Conservation (phyloP, 768 basidiomycete genomes). For the Leccinum subgranulosum region DNA sequence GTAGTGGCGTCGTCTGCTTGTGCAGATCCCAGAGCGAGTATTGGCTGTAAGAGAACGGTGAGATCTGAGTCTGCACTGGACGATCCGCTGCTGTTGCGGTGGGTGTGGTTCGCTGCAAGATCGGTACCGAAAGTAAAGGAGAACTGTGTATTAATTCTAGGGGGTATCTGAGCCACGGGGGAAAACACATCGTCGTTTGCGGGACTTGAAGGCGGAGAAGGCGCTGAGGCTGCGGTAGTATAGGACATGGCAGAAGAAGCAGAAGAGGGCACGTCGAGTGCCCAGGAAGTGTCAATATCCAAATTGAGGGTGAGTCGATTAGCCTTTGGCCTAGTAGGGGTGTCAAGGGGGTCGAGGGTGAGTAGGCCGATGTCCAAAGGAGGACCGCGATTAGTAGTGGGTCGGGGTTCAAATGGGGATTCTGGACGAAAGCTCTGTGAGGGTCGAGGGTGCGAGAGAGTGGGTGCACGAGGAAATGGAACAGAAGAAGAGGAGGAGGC, state of each 20-base stretch:
- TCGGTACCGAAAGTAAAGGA: constrained; percentile 12
- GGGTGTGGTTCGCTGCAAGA: neutral
- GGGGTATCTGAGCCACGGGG: constrained; percentile 1
- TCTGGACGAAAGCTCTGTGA: constrained; percentile 3
- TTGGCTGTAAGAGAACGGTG: constrained; percentile 12
- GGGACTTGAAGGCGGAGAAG: constrained; percentile 10
- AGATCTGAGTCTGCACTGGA: constrained; percentile 23
- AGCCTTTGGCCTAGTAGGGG: constrained; percentile 4
- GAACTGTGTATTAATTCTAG: constrained; percentile 1
- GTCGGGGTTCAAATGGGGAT: constrained; percentile 23
- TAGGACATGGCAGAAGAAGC: constrained; percentile 25
- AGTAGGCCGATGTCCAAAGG: constrained; percentile 14
- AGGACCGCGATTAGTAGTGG: neutral
- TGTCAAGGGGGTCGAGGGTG: constrained; percentile 3
- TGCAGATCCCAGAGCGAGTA: constrained; percentile 10
- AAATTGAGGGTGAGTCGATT: constrained; percentile 25
- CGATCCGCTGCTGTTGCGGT: constrained; percentile 8
- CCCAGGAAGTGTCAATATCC: constrained; percentile 14
- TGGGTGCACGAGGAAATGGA: constrained; percentile 17
- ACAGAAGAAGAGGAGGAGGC: constrained; percentile 13
- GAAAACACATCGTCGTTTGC: constrained; percentile 13
- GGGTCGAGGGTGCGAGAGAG: constrained; percentile 3
- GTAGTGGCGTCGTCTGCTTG: constrained; percentile 6
- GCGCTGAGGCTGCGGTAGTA: constrained; percentile 12
- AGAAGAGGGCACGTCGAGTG: constrained; percentile 14